phyloP scores from a whole-genome alignment of 371 early-diverging fungal genomes.

The Conidiobolus incongruus region DNA sequence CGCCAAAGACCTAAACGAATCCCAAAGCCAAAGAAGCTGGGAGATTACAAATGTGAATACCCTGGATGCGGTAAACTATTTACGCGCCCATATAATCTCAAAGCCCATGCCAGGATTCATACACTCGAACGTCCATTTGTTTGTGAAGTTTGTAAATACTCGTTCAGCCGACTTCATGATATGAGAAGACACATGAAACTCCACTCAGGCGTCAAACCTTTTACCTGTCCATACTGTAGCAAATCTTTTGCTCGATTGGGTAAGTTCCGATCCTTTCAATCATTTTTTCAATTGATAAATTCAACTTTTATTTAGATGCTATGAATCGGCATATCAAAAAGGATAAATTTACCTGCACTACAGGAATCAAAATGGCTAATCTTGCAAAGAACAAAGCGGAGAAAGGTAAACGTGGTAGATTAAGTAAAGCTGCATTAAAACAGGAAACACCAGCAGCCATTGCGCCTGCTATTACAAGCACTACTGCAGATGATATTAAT shows the following conservation, averaged over 20 bases:
- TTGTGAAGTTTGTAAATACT: slow-evolving; percentile 27
- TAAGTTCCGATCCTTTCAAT: slow-evolving; percentile 15
- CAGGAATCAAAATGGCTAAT: too few species aligned
- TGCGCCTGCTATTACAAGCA: too few species aligned
- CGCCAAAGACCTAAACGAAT: too few species aligned
- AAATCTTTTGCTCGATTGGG: slow-evolving; percentile 50
- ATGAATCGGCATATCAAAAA: neutral
- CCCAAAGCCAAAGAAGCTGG: too few species aligned
- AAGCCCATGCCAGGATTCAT: slow-evolving; percentile 55
- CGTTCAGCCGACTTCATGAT: slow-evolving; percentile 53
- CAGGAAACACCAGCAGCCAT: too few species aligned
- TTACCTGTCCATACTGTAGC: slow-evolving; percentile 27
- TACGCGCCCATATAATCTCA: slow-evolving; percentile 57
- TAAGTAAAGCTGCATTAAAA: too few species aligned
- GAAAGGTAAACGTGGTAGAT: too few species aligned
- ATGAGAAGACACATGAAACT: slow-evolving; percentile 57
- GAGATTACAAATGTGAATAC: slow-evolving; percentile 19
- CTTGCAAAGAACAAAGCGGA: too few species aligned
- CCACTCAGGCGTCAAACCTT: slow-evolving; percentile 38
- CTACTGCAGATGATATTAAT: too few species aligned
- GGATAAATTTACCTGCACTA: neutral
- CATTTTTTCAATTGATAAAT: neutral
- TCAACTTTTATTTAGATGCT: too few species aligned
- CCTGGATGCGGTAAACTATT: slow-evolving; percentile 44
- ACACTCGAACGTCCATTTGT: slow-evolving; percentile 47